Evolutionary conservation across 495 filamentous ascomycete species (phyloP), one percentile per base, ranked within the genome.

Genomic region (Aspergillus taichungensis): DNA sequence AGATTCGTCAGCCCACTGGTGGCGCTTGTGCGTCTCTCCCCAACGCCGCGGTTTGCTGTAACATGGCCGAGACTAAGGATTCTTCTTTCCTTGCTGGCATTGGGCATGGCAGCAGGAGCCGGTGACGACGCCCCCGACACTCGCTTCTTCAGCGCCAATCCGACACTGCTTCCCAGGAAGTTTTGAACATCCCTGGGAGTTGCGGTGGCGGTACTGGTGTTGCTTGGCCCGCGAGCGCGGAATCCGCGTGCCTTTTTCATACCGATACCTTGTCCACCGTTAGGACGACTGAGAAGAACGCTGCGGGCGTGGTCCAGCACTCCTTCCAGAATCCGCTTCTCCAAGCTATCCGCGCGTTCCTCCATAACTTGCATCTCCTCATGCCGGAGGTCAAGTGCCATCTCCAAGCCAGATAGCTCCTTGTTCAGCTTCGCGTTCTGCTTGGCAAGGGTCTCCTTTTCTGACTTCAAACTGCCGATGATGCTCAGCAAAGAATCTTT

Each of bases 281-380:
- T 65, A 30, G 68, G 67, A 12, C 74, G 69, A 11, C 79, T 77
- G 46, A 94, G 79, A 34, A 96, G 76, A 12, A 97, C 71, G 6
- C 84, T 81, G 13, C 88, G 83, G 30, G 92, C 95, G 55, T 96
- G 90, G 56, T 98, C 89, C 49, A 98, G 88, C 33, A 97, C 87
- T 28, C 89, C 88, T 46, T 97, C 91, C 28, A 98, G 68, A 47
- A 98, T 95, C 8, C 91, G 79, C 36, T 90, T 83, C 67, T 98
- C 92, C 1, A 98, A 73, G 18, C 77, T 75, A 51, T 95, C 87
- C 8, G 89, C 90, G 39, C 88, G 81, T 7, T 78, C 75, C 57
- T 95, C 88, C 82, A 98, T 94, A 18, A 80, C 73, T 34, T 87
- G 77, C 44, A 97, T 81, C 60, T 98, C 92, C 59, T 96, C 91